phyloP scores from a whole-genome alignment of 164 flowering plant species.

The Berberis thunbergii region DNA sequence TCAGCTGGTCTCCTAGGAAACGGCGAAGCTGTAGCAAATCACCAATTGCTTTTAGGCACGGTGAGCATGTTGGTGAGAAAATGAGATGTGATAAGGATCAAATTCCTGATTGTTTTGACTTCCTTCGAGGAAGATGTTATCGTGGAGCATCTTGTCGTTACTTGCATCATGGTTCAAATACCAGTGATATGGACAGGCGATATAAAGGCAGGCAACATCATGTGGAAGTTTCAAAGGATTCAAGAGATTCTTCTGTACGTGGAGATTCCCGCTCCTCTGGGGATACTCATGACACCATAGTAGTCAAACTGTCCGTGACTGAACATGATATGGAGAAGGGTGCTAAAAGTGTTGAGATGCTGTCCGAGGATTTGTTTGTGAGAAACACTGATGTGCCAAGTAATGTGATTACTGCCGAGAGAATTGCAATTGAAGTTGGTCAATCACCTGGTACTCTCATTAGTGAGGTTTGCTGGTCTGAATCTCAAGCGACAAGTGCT shows the following conservation, averaged over 20 bases:
- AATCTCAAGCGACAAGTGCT: slow-evolving; percentile 10
- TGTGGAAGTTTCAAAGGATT: slow-evolving; percentile 21
- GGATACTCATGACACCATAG: slow-evolving; percentile 8
- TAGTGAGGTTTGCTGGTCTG: slow-evolving; percentile 11
- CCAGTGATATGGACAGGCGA: slow-evolving; percentile 27
- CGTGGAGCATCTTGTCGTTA: slow-evolving; percentile 78
- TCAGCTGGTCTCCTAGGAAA: slow-evolving; percentile 75
- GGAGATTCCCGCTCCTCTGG: slow-evolving; percentile 10
- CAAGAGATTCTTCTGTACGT: slow-evolving; percentile 15
- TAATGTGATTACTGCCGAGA: slow-evolving; percentile 14
- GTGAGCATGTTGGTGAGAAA: slow-evolving; percentile 26
- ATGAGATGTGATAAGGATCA: slow-evolving; percentile 36
- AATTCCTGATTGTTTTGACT: slow-evolving; percentile 48
- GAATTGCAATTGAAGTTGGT: slow-evolving; percentile 20
- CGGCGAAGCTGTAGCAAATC: slow-evolving; percentile 66
- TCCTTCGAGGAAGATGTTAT: slow-evolving; percentile 62
- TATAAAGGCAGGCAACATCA: slow-evolving; percentile 27
- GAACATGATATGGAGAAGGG: slow-evolving; percentile 16
- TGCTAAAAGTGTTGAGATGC: slow-evolving; percentile 15
- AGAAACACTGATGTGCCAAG: slow-evolving; percentile 10
- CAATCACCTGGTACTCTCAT: slow-evolving; percentile 9
- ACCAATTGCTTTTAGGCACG: slow-evolving; percentile 38
- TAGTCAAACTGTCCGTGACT: not conserved
- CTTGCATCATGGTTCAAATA: slow-evolving; percentile 39
- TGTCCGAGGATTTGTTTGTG: slow-evolving; percentile 9